phyloP scores from a whole-genome alignment of 2,329 filamentous ascomycete species.

The Colletotrichum echinochloae region DNA sequence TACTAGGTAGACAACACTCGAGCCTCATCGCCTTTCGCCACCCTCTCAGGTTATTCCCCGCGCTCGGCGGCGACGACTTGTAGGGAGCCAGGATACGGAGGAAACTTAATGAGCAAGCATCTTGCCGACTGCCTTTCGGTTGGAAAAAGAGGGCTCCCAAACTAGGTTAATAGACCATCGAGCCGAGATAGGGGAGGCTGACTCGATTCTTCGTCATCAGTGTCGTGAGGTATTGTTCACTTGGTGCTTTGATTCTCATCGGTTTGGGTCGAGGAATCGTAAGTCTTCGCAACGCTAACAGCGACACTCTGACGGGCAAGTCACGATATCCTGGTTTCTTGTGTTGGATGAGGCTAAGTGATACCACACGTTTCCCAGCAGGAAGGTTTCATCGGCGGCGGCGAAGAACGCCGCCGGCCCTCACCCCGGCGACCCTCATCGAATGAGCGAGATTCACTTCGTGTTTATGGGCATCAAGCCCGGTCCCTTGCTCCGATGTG shows the following conservation, averaged over 20 bases:
- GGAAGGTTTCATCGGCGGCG: constrained; percentile 20
- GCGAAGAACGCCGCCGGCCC: neutral
- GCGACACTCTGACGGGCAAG: constrained; percentile 14
- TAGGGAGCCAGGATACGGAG: constrained; percentile 22
- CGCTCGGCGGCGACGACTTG: constrained; percentile 9
- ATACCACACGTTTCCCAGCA: constrained; percentile 3
- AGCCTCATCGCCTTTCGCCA: constrained; percentile 26
- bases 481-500: constrained; percentile 4
- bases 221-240: neutral
- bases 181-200: neutral
- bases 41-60: constrained; percentile 5
- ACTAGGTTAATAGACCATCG: neutral
- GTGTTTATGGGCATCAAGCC: constrained; percentile 21
- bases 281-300: neutral
- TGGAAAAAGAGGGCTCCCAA: neutral
- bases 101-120: constrained; percentile 17
- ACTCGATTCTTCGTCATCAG: neutral
- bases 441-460: neutral
- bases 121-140: neutral
- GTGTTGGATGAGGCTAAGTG: constrained; percentile 4
- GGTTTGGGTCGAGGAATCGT: neutral
- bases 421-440: neutral
- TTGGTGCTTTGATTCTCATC: neutral
- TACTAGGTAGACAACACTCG: constrained; percentile 13
- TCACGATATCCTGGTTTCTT: constrained; percentile 4